A percentile compares a stretch with the other conserved stretches of the same genome.
phyloP scores from a whole-genome alignment of 352 stramenopile species.

The Phytophthora idaei region DNA sequence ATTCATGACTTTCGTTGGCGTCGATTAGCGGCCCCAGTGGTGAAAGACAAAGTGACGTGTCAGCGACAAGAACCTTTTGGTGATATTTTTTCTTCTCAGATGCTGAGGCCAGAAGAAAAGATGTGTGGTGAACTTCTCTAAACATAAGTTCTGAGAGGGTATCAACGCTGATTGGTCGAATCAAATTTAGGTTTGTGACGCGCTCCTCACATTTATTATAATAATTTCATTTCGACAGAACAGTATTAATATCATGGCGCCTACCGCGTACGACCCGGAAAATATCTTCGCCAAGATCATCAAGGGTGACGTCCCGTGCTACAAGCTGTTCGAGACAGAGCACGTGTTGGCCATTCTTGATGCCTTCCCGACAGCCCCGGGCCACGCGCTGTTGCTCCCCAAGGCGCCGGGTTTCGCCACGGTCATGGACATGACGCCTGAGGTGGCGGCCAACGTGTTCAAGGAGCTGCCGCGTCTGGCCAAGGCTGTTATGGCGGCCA shows the following conservation, averaged over 20 bases:
- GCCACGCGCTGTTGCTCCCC: conserved; percentile 76
- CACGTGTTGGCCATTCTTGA: conserved; percentile 86
- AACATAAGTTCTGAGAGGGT: neutral
- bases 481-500: conserved; percentile 78
- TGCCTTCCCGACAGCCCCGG: conserved; percentile 68
- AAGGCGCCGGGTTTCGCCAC: conserved; percentile 72
- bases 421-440: conserved; percentile 70
- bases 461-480: conserved; percentile 74
- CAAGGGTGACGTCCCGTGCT: conserved; percentile 70
- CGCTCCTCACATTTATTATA: neutral
- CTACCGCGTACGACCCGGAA: conserved; percentile 67
- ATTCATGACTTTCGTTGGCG: conserved; percentile 46
- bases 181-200: neutral
- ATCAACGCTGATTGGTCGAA: conserved; percentile 2
- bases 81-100: conserved; percentile 17
- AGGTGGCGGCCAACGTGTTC: conserved; percentile 75
- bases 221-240: too few relatives aligned
- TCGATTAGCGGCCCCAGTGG: conserved; percentile 1
- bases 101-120: conserved; percentile 22
- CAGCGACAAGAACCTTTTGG: conserved; percentile 2
- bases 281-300: conserved; percentile 89
- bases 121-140: conserved; percentile 1
- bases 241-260: conserved; percentile 25
- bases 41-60: conserved; percentile 26
- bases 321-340: conserved; percentile 89